These are phyloP conservation scores for Angophora floribunda DNA, from an alignment of 345 rosid genomes.

Conservation along the genomic window DNA sequence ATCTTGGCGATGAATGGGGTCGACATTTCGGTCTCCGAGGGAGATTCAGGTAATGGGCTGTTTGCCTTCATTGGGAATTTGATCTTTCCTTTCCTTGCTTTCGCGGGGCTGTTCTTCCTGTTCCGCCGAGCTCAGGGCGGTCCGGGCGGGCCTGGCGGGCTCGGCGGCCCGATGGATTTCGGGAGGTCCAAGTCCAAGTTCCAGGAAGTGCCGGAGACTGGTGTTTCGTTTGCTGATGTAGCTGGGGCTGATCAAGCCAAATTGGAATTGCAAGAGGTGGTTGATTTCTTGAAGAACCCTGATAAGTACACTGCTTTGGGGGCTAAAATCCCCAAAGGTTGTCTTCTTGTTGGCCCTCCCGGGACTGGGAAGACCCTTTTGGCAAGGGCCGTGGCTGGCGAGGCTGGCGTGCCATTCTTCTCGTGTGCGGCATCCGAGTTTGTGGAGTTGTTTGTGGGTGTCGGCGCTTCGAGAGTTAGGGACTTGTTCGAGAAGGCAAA, in stretches of 20 bases:
- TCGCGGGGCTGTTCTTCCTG: conserved; percentile 9
- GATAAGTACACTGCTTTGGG: conserved; percentile 26
- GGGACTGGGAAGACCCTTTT: conserved; percentile 39
- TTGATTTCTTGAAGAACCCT: conserved; percentile 31
- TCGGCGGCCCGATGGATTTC: conserved; percentile 15
- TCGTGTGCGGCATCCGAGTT: conserved; percentile 25
- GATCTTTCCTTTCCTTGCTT: conserved; percentile 7
- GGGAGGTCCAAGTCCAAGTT: conserved; percentile 17
- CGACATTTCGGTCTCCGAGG: conserved; percentile 18
- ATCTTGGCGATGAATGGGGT: conserved; percentile 15
- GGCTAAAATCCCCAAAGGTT: conserved; percentile 37
- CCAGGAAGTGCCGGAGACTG: conserved; percentile 21
- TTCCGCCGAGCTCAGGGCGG: conserved; percentile 19
- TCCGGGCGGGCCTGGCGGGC: conserved; percentile 16
- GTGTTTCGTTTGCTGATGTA: conserved; percentile 23
- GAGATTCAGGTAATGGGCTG: conserved; percentile 13
- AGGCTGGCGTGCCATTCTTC: conserved; percentile 29
- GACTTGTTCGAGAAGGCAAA: conserved; percentile 30
- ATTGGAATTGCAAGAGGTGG: conserved; percentile 19
- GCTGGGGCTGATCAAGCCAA: conserved; percentile 37
- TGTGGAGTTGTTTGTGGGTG: conserved; percentile 39
- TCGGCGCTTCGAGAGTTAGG: conserved; percentile 34
- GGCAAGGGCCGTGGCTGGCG: conserved; percentile 36
- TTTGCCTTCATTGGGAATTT: conserved; percentile 8
- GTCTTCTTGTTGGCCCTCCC: conserved; percentile 32